Conservation (phyloP, 176 grass and related monocot species). For the Carex cristatella region DNA sequence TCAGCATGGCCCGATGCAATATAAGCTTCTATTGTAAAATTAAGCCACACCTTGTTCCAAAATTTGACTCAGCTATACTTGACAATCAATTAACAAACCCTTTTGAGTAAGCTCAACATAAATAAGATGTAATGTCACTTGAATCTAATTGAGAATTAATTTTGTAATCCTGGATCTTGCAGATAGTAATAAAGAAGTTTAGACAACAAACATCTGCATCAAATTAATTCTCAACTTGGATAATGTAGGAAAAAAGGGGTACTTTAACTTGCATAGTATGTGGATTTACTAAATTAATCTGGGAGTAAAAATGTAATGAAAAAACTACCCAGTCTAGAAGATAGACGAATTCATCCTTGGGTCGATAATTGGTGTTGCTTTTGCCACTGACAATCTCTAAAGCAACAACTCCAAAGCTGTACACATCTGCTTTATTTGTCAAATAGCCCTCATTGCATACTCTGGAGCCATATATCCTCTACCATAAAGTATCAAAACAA, state of each 20-base stretch:
- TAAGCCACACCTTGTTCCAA: background rate
- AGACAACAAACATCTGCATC: background rate
- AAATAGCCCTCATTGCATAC: constrained; percentile 97
- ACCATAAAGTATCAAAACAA: background rate
- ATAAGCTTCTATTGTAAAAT: background rate
- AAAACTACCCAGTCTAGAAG: constrained; percentile 85
- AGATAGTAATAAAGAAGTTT: background rate
- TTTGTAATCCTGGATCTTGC: background rate
- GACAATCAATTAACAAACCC: background rate
- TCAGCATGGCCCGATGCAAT: background rate
- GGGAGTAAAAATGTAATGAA: background rate
- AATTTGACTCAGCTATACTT: too few relatives aligned
- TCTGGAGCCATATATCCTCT: constrained; percentile 99
- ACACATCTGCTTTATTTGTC: constrained; percentile 89
- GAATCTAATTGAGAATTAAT: background rate
- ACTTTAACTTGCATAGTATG: background rate
- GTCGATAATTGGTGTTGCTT: constrained; percentile 92
- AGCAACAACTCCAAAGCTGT: constrained; percentile 91
- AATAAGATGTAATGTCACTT: background rate
- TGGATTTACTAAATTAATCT: background rate
- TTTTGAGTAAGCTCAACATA: background rate
- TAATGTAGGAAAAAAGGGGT: background rate
- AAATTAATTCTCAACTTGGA: background rate
- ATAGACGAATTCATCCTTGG: constrained; percentile 86
- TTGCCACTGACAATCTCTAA: constrained; percentile 89